Base-by-base conservation (phyloP, 768 basidiomycete genomes). In the Phaeotremella fagi region DNA sequence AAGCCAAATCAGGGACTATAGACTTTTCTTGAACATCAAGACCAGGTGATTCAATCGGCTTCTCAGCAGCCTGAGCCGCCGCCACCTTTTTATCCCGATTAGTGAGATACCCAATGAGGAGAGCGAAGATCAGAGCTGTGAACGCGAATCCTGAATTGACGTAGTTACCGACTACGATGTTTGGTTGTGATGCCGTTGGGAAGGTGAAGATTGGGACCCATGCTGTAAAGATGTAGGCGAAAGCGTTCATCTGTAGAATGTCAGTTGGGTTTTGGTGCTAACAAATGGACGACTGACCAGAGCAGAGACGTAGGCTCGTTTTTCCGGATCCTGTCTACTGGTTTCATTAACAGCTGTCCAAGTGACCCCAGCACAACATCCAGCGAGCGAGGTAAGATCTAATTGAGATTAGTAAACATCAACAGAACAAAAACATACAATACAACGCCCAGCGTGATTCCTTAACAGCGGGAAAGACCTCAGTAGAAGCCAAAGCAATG, bases 181-280 rank as follows among this genome's bases (percentile, higher is more conserved):
- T 54, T 3, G 65, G 65, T 36, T 67, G 65, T 24, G 53, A 50
- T 37, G 57, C 48, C 14, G 65, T 67, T 1, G 65, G 65, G 57
- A 63, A 67, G 15, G 62, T 67, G 54, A 67, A 67, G 49, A 67
- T 64, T 2, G 65, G 65, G 6, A 64, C 38, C 61, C 64, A 66
- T 4, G 64, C 64, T 1, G 59, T 57, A 51, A 63, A 63, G 49
- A 63, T 62, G 49, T 60, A 63, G 1, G 61, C 44, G 36, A 62
- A 57, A 4, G 58, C 61, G 51, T 66, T 66, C 64, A 66, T 66
- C 61, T 66, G 47, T n/a, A 22, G 27, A 25, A 12, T 18, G 24
- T 42, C 48, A 45, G 38, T 23, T 1, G 33, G 16, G n/a, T 35
- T 35, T 15, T 9, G 36, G 24, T 27, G 5, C 23, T 51, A n/a